Conservation (phyloP, 208 protist species). For the Trypanosoma scelopori region DNA sequence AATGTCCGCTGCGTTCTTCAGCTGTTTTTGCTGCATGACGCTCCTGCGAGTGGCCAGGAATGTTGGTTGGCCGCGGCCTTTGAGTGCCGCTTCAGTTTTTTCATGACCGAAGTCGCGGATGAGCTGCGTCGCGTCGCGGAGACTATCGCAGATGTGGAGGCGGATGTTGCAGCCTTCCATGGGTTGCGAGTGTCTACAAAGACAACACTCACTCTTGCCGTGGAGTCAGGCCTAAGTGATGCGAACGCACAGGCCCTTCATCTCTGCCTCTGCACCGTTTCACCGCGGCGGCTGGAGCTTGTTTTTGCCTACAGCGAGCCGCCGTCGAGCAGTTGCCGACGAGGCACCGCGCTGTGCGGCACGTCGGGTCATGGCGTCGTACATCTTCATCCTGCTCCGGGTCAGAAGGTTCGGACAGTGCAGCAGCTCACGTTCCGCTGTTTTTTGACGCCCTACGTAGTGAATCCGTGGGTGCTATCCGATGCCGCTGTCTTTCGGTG, state of each 20-base stretch:
- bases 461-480: slow-evolving; percentile 52
- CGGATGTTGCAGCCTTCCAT: background rate
- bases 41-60: slow-evolving; percentile 7
- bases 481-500: slow-evolving; percentile 54
- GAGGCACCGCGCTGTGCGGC: background rate
- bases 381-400: slow-evolving; percentile 1
- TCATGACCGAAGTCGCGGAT: slow-evolving; percentile 35
- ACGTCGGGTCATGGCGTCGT: background rate
- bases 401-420: slow-evolving; percentile 17
- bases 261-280: slow-evolving; percentile 36
- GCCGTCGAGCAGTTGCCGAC: background rate
- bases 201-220: slow-evolving; percentile 2
- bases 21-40: slow-evolving; percentile 56
- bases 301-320: slow-evolving; percentile 40
- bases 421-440: slow-evolving; percentile 14
- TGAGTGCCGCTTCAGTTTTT: slow-evolving; percentile 77
- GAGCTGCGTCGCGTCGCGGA: slow-evolving; percentile 1
- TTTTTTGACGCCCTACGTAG: slow-evolving; percentile 26
- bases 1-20: slow-evolving; percentile 55
- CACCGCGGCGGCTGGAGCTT: slow-evolving; percentile 35
- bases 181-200: background rate
- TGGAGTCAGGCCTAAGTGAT: background rate
- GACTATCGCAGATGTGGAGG: slow-evolving; percentile 11
- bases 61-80: slow-evolving; percentile 47
- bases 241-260: slow-evolving; percentile 46